Base-by-base conservation (phyloP, 306 rosid species). In the Inga leiocalycina region DNA sequence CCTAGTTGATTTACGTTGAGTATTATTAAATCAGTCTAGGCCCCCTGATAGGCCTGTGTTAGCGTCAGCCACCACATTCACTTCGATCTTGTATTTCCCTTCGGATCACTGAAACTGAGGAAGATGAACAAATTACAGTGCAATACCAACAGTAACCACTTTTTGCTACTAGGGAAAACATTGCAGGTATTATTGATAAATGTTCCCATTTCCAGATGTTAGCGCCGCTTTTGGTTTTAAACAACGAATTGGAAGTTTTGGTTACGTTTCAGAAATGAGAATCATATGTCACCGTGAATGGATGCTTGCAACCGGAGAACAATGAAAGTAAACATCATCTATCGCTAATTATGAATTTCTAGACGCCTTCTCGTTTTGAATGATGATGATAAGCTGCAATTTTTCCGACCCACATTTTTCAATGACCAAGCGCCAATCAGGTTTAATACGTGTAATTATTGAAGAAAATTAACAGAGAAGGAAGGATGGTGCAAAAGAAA, bases 221-320 rank as follows among this genome's bases (percentile, higher is more conserved):
- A 57, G 9, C 64, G 11, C 24, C 19, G n/a, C 3, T 57, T 57
- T 57, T 57, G 27, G 64, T 19, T 57, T 57, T 6, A 57, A 57
- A 57, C 64, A 19, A 57, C 30, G 11, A 57, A 57, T 20, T n/a
- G 11, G 64, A 20, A 57, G 64, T 57, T 20, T n/a, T 3, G 11
- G 81, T 67, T 62, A 71, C 82, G 76, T 19, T 44, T 44, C 43
- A 52, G 75, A 39, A 7, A 61, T 48, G 20, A 74, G 13, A 81
- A 68, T 35, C 65, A 72, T 12, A 48, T 39, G 44, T 27, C 75
- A 44, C 49, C 51, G 20, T 46, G 41, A 46, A 54, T 14, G 35
- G 35, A 52, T n/a, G 75, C 22, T 59, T 41, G 32, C 45, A 44
- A 19, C 46, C 20, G 20, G 48, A 6, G 30, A 70, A 13, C 17